Evolutionary conservation across 1,284 basidiomycete species (phyloP).

Genomic region (Cutaneotrichosporon mucoides): DNA sequence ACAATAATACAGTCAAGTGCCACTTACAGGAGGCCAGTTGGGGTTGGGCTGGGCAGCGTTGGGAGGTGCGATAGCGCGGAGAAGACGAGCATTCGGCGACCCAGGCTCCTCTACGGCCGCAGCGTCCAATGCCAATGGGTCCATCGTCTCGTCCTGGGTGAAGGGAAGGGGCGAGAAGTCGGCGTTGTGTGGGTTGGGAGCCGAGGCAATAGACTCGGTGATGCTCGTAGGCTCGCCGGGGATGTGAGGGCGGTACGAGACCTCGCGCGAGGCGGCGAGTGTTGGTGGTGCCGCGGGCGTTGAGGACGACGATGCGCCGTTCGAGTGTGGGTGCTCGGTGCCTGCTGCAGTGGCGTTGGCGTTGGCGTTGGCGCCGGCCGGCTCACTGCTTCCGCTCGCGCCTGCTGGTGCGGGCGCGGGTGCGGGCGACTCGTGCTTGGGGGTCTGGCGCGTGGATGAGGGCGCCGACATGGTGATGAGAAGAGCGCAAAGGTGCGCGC

Average conservation of each 20-base stretch:
- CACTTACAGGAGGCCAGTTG: slow-evolving; percentile 43
- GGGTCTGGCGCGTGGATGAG: slow-evolving; percentile 9
- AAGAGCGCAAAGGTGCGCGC: not conserved
- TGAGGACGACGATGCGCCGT: slow-evolving; percentile 9
- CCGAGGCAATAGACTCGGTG: slow-evolving; percentile 38
- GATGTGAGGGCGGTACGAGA: slow-evolving; percentile 12
- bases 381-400: not conserved
- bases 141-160: slow-evolving; percentile 30
- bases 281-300: not conserved
- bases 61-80: slow-evolving; percentile 43
- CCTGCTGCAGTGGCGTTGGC: slow-evolving; percentile 18
- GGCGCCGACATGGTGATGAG: slow-evolving; percentile 8
- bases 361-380: not conserved
- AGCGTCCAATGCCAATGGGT: slow-evolving; percentile 28
- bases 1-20: slow-evolving; percentile 3
- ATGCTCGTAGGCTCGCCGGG: slow-evolving; percentile 31
- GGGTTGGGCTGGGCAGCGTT: slow-evolving; percentile 38
- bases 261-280: slow-evolving; percentile 7
- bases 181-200: slow-evolving; percentile 39
- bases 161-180: slow-evolving; percentile 39
- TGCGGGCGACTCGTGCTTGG: slow-evolving; percentile 8
- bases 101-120: slow-evolving; percentile 34
- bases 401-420: not conserved
- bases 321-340: slow-evolving; percentile 29
- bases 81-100: slow-evolving; percentile 40